Evolutionary conservation across 2,329 filamentous ascomycete genomes (phyloP).

Genomic region (Hypomyces rosellus): DNA sequence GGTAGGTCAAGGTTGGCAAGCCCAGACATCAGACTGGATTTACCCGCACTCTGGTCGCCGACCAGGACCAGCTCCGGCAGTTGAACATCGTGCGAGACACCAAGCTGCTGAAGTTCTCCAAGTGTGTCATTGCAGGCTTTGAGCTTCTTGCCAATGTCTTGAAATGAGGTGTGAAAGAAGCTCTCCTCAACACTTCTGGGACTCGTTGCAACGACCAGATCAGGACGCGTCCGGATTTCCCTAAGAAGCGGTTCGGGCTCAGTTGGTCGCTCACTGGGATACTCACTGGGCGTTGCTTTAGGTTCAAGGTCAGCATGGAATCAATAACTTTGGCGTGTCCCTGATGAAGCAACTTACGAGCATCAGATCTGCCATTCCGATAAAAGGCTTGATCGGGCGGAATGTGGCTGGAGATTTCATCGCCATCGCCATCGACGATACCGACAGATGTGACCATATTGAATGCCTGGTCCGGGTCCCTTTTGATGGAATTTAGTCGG

Average conservation of each 20-base stretch:
- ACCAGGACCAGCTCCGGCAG: constrained; percentile 77
- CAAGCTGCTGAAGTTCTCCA: constrained; percentile 62
- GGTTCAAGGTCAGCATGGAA: constrained; percentile 9
- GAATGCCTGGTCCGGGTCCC: constrained; percentile 19
- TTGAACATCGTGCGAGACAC: constrained; percentile 63
- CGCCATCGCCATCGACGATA: constrained; percentile 16
- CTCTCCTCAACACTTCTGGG: constrained; percentile 28
- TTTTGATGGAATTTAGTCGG: constrained; percentile 17
- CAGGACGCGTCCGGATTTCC: constrained; percentile 28
- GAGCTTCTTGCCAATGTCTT: constrained; percentile 54
- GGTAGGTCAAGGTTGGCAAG: constrained; percentile 67
- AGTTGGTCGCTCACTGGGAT: constrained; percentile 28
- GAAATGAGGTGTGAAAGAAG: constrained; percentile 38
- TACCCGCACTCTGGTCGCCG: constrained; percentile 80
- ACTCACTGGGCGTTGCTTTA: constrained; percentile 33
- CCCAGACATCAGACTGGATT: constrained; percentile 62
- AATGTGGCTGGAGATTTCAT: constrained; percentile 12
- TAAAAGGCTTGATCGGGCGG: constrained; percentile 19
- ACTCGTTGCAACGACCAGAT: constrained; percentile 16
- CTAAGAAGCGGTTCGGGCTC: constrained; percentile 31
- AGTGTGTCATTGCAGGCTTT: constrained; percentile 61
- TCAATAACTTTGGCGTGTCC: background rate
- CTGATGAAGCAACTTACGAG: constrained; percentile 26
- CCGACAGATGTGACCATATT: constrained; percentile 7
- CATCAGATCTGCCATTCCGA: constrained; percentile 30